phyloP scores from a whole-genome alignment of 2,329 filamentous ascomycete genomes.

The Ilyonectria robusta region DNA sequence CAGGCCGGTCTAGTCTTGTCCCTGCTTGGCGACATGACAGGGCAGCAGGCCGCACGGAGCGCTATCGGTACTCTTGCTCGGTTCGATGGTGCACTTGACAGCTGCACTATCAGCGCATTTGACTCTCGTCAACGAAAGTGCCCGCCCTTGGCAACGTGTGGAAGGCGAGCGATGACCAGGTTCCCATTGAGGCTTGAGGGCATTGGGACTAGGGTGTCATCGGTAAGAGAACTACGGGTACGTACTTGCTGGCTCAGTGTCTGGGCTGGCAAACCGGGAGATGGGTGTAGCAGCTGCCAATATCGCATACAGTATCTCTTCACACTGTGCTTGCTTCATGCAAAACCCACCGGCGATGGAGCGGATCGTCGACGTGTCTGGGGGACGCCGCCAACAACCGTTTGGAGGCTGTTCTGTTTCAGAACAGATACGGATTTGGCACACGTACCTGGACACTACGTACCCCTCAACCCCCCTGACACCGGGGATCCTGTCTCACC shows the following conservation, averaged over 20 bases:
- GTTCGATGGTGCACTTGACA: conserved; percentile 21
- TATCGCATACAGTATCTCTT: background rate
- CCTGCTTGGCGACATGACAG: conserved; percentile 29
- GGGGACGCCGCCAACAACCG: conserved; percentile 17
- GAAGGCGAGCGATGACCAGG: background rate
- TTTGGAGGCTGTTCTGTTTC: conserved; percentile 43
- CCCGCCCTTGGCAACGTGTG: background rate
- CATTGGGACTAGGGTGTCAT: background rate
- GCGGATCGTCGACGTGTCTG: conserved; percentile 12
- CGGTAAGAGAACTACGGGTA: background rate
- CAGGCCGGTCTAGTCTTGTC: conserved; percentile 20
- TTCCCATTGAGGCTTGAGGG: background rate
- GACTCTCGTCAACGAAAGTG: conserved; percentile 3
- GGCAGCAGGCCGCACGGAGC: conserved; percentile 26
- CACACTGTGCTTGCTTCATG: conserved; percentile 1
- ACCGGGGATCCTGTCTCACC: conserved; percentile 23
- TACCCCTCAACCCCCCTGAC: conserved; percentile 25
- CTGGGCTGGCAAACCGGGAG: background rate
- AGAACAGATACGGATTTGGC: conserved; percentile 39
- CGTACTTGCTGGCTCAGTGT: background rate
- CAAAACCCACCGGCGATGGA: background rate
- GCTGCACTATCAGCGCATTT: conserved; percentile 21
- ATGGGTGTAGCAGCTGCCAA: background rate
- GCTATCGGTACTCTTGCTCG: conserved; percentile 31
- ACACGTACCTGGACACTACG: conserved; percentile 26